These are phyloP conservation scores for Tylopilus sp. DNA, from an alignment of 1,284 basidiomycete species.

Conservation along the genomic window DNA sequence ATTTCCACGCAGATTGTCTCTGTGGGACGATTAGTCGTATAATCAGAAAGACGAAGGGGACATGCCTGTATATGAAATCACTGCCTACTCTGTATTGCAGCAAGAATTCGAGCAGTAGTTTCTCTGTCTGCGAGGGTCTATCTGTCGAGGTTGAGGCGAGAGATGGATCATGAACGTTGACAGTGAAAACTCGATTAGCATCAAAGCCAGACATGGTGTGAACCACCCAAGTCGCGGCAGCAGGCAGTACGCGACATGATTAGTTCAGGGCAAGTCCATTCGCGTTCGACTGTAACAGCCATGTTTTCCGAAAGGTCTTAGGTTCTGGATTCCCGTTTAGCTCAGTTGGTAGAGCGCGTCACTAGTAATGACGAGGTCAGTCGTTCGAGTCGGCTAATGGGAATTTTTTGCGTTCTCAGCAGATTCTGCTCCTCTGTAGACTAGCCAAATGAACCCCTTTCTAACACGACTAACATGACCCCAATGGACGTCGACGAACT, in stretches of 20 bases:
- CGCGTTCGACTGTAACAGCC: conserved; percentile 33
- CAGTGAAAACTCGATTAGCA: conserved; percentile 72
- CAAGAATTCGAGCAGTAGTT: conserved; percentile 79
- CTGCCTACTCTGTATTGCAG: conserved; percentile 83
- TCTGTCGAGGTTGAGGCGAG: conserved; percentile 55
- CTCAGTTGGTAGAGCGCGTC: conserved; percentile 61
- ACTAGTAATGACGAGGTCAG: conserved; percentile 57
- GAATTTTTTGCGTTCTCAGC: conserved; percentile 28
- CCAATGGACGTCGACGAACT: conserved; percentile 76
- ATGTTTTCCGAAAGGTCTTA: neutral
- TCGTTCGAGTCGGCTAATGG: conserved; percentile 51
- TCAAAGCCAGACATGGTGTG: conserved; percentile 70
- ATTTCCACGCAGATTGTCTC: conserved; percentile 89
- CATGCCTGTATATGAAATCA: conserved; percentile 82
- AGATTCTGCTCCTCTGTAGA: too few species aligned
- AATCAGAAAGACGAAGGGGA: conserved; percentile 4
- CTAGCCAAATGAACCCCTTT: conserved; percentile 5
- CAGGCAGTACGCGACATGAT: conserved; percentile 9
- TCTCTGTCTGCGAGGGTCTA: conserved; percentile 75
- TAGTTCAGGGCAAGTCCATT: conserved; percentile 46
- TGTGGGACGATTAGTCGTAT: conserved; percentile 33
- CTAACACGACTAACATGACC: conserved; percentile 43
- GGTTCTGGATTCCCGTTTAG: conserved; percentile 38
- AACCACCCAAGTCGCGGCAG: conserved; percentile 5
- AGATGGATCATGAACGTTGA: conserved; percentile 64